A percentile compares a stretch with the other conserved stretches of the same genome.
These are phyloP conservation scores for Aspergillus viridinutans DNA, from an alignment of 2,329 filamentous ascomycete species.

Conservation along the genomic window DNA sequence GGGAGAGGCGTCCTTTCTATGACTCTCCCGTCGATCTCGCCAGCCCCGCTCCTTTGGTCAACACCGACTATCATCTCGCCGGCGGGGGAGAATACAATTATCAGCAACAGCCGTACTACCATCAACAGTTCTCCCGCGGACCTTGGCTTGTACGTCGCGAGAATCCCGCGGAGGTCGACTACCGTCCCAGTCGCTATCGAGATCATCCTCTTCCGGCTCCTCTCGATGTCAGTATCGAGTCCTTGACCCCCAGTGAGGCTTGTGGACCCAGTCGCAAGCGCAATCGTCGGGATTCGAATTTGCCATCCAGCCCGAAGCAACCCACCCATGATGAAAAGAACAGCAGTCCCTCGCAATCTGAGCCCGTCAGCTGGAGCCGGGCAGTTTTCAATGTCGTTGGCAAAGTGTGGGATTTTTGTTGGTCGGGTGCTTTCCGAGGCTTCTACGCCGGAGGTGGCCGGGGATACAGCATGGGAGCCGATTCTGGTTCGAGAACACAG, in stretches of 20 bases:
- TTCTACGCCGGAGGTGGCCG: constrained; percentile 82
- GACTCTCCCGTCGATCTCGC: constrained; percentile 21
- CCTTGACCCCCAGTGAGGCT: constrained; percentile 14
- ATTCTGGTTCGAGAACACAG: constrained; percentile 6
- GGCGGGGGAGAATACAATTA: constrained; percentile 17
- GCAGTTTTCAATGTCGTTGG: constrained; percentile 46
- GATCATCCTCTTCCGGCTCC: constrained; percentile 23
- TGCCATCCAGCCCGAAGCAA: constrained; percentile 6
- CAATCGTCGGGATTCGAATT: constrained; percentile 27
- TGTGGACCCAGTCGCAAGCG: constrained; percentile 28
- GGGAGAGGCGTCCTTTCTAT: constrained; percentile 19
- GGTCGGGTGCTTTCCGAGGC: constrained; percentile 64
- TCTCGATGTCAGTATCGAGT: constrained; percentile 26
- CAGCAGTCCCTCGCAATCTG: constrained; percentile 9
- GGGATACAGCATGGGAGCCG: constrained; percentile 58
- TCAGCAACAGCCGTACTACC: constrained; percentile 12
- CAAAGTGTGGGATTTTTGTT: constrained; percentile 83
- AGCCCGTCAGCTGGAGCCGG: constrained; percentile 35
- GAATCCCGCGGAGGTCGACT: constrained; percentile 34
- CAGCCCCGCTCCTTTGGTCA: constrained; percentile 37
- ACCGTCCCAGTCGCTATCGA: constrained; percentile 41
- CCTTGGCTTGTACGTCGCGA: constrained; percentile 16
- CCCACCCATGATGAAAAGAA: constrained; percentile 8
- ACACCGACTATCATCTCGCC: constrained; percentile 36
- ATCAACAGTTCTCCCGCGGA: constrained; percentile 4